phyloP scores from a whole-genome alignment of 495 filamentous ascomycete species.

The Penicillium coprophilum region DNA sequence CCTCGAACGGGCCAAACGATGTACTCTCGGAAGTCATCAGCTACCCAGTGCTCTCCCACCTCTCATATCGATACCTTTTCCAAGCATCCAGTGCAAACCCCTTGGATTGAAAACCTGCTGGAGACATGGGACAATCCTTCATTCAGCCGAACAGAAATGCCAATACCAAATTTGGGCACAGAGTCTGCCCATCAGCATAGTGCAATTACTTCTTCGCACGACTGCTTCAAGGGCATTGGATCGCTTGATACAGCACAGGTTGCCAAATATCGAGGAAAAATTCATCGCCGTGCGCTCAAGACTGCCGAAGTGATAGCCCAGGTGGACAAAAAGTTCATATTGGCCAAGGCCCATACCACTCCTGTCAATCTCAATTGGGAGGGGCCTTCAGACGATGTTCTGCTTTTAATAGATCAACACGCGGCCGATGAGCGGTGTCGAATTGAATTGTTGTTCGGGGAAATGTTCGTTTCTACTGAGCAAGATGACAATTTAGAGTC shows the following conservation, averaged over 20 bases:
- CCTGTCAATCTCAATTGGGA: background rate
- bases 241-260: conserved; percentile 19
- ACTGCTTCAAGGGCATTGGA: conserved; percentile 16
- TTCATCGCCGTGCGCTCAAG: conserved; percentile 66
- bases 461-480: conserved; percentile 32
- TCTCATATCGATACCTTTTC: background rate
- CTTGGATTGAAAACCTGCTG: conserved; percentile 42
- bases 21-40: conserved; percentile 3
- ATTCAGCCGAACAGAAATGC: conserved; percentile 54
- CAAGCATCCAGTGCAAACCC: conserved; percentile 17
- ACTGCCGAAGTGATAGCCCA: conserved; percentile 70
- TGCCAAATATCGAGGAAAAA: conserved; percentile 48
- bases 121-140: conserved; percentile 61
- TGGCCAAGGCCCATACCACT: conserved; percentile 54
- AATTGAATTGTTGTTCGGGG: conserved; percentile 66
- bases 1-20: conserved; percentile 59
- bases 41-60: background rate
- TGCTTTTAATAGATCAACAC: conserved; percentile 90
- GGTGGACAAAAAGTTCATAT: conserved; percentile 87
- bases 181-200: conserved; percentile 2
- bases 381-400: conserved; percentile 23
- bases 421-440: conserved; percentile 88
- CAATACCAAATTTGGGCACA: conserved; percentile 42
- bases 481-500: background rate
- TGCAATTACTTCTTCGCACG: background rate